These are phyloP conservation scores for Coleophoma eucalyptorum DNA, from an alignment of 2,329 filamentous ascomycete genomes.

Conservation along the genomic window DNA sequence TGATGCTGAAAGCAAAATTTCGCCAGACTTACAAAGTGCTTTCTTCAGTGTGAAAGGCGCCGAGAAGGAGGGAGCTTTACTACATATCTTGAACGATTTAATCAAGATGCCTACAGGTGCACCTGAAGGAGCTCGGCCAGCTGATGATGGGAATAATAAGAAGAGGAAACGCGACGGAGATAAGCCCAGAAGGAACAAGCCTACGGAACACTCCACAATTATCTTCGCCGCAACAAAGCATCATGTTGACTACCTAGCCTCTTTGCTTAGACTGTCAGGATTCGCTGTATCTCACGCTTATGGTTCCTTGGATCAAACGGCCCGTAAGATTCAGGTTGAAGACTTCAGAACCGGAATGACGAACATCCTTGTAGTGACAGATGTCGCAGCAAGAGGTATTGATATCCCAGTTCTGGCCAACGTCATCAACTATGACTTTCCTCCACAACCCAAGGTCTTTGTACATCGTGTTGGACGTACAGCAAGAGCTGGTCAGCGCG, in stretches of 20 bases:
- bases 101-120: constrained; percentile 81
- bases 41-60: constrained; percentile 92
- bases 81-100: constrained; percentile 85
- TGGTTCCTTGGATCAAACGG: constrained; percentile 89
- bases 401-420: constrained; percentile 96
- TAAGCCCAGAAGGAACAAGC: constrained; percentile 58
- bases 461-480: constrained; percentile 95
- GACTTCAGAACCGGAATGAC: constrained; percentile 81
- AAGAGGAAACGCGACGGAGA: constrained; percentile 68
- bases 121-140: constrained; percentile 44
- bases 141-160: constrained; percentile 41
- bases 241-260: constrained; percentile 89
- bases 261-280: constrained; percentile 73
- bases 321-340: constrained; percentile 86
- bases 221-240: constrained; percentile 95
- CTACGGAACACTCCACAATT: constrained; percentile 89
- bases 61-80: constrained; percentile 88
- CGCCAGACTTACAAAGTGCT: constrained; percentile 89
- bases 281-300: constrained; percentile 94
- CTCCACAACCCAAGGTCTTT: constrained; percentile 93
- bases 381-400: constrained; percentile 94
- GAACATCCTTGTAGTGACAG: constrained; percentile 92
- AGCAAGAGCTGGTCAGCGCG: constrained; percentile 84
- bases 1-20: constrained; percentile 93
- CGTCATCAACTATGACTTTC: constrained; percentile 98